Evolutionary conservation across 2,329 filamentous ascomycete genomes (phyloP).

Genomic region (Neoarthrinium moseri): DNA sequence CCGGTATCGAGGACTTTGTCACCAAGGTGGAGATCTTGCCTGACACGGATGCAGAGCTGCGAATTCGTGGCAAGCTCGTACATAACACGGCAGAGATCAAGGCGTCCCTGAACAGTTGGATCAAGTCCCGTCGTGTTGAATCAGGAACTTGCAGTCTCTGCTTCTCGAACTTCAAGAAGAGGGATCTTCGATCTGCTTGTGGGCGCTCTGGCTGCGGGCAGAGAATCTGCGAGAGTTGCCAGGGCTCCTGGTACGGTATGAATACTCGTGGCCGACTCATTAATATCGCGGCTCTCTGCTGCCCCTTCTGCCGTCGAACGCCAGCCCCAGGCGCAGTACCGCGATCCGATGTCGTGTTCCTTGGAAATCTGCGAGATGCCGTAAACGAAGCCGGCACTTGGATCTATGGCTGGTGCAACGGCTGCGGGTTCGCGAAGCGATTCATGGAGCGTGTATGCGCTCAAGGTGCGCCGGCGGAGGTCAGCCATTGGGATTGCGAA

Average conservation of each 20-base stretch:
- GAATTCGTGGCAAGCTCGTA: conserved; percentile 37
- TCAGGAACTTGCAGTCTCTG: conserved; percentile 43
- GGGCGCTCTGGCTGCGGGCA: conserved; percentile 43
- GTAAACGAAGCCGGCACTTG: conserved; percentile 28
- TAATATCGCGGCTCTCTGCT: conserved; percentile 46
- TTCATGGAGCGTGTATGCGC: conserved; percentile 44
- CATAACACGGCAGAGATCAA: conserved; percentile 37
- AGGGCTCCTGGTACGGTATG: conserved; percentile 43
- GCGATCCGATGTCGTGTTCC: conserved; percentile 28
- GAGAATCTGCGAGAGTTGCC: conserved; percentile 39
- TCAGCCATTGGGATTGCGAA: conserved; percentile 40
- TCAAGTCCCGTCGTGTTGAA: conserved; percentile 35
- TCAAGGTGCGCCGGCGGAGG: conserved; percentile 33
- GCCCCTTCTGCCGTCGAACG: conserved; percentile 48
- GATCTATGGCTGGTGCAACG: conserved; percentile 16
- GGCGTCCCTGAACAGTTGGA: conserved; percentile 32
- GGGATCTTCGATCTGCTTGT: conserved; percentile 39
- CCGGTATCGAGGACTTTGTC: conserved; percentile 31
- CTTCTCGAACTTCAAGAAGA: conserved; percentile 36
- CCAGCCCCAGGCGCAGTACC: conserved; percentile 36
- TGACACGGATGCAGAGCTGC: conserved; percentile 19
- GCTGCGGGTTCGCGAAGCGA: conserved; percentile 39
- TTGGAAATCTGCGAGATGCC: conserved; percentile 37
- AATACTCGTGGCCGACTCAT: conserved; percentile 42
- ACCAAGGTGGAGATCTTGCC: conserved; percentile 36